Conservation (phyloP, 176 grass and related monocot genomes). For the Carex cristatella region DNA sequence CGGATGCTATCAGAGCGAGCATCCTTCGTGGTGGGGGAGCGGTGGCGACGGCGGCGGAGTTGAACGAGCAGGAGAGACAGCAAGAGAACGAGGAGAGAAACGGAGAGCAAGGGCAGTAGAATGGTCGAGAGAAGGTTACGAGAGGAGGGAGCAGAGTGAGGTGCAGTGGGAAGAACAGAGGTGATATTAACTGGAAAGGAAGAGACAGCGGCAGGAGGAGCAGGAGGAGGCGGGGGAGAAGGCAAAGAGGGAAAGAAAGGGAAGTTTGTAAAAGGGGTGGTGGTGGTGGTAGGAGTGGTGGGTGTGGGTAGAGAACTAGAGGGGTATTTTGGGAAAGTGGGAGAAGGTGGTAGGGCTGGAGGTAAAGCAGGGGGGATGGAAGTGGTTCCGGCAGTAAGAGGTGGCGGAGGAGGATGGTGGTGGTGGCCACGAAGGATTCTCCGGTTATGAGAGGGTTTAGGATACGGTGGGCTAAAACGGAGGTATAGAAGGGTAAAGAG, state of each 20-base stretch:
- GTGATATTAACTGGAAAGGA: slow-evolving; percentile 29
- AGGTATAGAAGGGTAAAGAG: not conserved
- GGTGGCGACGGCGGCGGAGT: slow-evolving; percentile 11
- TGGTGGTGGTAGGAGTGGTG: not conserved
- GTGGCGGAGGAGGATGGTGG: not conserved
- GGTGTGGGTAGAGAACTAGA: slow-evolving; percentile 28
- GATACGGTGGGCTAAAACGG: not conserved
- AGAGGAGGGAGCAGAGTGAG: not conserved
- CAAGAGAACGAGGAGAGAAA: slow-evolving; percentile 23
- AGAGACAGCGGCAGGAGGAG: not conserved
- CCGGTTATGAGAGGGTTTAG: slow-evolving; percentile 11
- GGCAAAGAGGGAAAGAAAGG: slow-evolving; percentile 38
- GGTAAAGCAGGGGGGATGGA: not conserved
- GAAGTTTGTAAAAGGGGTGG: not conserved
- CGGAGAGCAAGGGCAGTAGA: slow-evolving; percentile 6
- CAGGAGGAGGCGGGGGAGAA: slow-evolving; percentile 30
- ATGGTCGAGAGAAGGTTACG: slow-evolving; percentile 13
- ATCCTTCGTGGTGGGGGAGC: not conserved
- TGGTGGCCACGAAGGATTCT: slow-evolving; percentile 28
- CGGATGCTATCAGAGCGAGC: slow-evolving; percentile 36
- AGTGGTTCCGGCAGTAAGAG: not conserved
- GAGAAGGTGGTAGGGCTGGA: slow-evolving; percentile 18
- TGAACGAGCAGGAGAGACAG: slow-evolving; percentile 16
- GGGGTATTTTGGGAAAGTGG: slow-evolving; percentile 32
- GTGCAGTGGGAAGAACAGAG: slow-evolving; percentile 23